These are phyloP conservation scores for Stagonosporopsis rhizophila DNA, from an alignment of 2,329 filamentous ascomycete genomes.

Conservation along the genomic window DNA sequence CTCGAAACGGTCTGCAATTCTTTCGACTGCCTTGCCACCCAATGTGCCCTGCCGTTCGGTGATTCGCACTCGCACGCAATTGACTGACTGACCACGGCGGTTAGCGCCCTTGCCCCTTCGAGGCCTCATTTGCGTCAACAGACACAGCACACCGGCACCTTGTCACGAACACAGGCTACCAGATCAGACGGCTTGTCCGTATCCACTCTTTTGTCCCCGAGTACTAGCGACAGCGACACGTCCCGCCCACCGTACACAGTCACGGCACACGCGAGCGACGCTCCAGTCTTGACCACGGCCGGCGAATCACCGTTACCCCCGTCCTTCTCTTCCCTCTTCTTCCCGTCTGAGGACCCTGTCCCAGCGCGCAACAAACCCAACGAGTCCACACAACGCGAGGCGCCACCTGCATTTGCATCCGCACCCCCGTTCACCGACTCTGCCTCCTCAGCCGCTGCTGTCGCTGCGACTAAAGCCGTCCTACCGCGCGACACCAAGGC, in stretches of 20 bases:
- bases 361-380: conserved; percentile 57
- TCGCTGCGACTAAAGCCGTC: conserved; percentile 57
- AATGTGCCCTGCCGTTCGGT: conserved; percentile 38
- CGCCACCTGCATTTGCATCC: conserved; percentile 60
- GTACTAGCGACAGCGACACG: conserved; percentile 22
- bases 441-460: conserved; percentile 53
- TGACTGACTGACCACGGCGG: conserved; percentile 26
- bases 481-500: conserved; percentile 88
- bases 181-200: conserved; percentile 54
- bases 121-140: conserved; percentile 25
- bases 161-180: conserved; percentile 53
- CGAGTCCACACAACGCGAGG: conserved; percentile 44
- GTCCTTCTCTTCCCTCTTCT: conserved; percentile 70
- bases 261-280: conserved; percentile 47
- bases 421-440: conserved; percentile 60
- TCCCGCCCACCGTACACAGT: conserved; percentile 37
- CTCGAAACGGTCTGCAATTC: conserved; percentile 21
- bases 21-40: conserved; percentile 22
- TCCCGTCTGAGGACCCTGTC: conserved; percentile 56
- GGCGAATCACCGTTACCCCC: conserved; percentile 64
- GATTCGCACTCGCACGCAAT: conserved; percentile 35
- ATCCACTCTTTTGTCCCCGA: conserved; percentile 51
- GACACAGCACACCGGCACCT: conserved; percentile 49
- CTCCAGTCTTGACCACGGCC: conserved; percentile 47
- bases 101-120: conserved; percentile 40